A percentile compares a stretch with the other conserved stretches of the same genome.
Conservation (phyloP, 2,329 filamentous ascomycete genomes). For the Penicillium sp. region DNA sequence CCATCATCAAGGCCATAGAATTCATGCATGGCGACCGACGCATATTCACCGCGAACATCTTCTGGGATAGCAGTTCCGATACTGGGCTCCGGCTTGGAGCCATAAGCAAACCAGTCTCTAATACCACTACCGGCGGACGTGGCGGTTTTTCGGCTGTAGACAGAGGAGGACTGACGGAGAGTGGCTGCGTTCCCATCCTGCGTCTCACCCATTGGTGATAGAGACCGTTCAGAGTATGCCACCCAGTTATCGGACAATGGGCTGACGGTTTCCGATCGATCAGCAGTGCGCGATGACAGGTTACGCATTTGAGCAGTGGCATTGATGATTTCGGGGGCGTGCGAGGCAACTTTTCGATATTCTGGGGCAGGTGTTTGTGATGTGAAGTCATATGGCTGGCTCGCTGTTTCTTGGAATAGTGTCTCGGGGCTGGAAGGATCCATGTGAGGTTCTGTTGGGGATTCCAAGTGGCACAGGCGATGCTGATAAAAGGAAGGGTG, state of each 20-base stretch:
- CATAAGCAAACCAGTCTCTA: conserved; percentile 37
- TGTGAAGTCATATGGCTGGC: conserved; percentile 30
- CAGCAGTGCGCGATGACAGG: conserved; percentile 28
- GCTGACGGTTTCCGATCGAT: conserved; percentile 35
- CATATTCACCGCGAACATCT: conserved; percentile 38
- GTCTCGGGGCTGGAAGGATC: conserved; percentile 33
- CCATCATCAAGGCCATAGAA: conserved; percentile 35
- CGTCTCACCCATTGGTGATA: conserved; percentile 28
- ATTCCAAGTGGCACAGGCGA: conserved; percentile 31
- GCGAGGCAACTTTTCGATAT: conserved; percentile 26
- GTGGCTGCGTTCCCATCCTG: conserved; percentile 22
- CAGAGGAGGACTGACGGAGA: conserved; percentile 35
- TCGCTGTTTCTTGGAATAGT: conserved; percentile 29
- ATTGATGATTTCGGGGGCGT: conserved; percentile 34
- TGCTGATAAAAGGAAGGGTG: conserved; percentile 49
- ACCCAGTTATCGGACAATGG: conserved; percentile 45
- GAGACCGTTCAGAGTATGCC: conserved; percentile 35
- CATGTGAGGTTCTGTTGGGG: conserved; percentile 18
- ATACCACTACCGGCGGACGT: conserved; percentile 27
- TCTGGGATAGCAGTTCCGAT: conserved; percentile 33
- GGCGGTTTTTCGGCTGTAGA: conserved; percentile 30
- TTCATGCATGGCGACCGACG: conserved; percentile 36
- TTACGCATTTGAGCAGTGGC: conserved; percentile 31
- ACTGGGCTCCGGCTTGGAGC: conserved; percentile 29
- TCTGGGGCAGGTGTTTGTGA: conserved; percentile 28